Base-by-base conservation (phyloP, 2,329 filamentous ascomycete genomes). In the Aquanectria penicillioides region DNA sequence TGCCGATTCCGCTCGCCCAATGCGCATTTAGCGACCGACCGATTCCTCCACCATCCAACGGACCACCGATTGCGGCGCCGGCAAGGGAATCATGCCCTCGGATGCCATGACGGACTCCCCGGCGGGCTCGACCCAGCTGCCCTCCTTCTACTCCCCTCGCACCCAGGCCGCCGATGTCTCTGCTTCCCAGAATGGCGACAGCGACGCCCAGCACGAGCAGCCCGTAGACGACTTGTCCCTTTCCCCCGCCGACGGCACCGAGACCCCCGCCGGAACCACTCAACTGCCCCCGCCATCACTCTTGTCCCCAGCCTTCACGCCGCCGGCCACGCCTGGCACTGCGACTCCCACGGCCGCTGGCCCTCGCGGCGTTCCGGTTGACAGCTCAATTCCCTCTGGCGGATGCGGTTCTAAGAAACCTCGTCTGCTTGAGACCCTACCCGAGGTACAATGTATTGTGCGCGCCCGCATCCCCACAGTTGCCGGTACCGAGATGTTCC, bases 401-500 rank as follows among this genome's bases (percentile, higher is more conserved):
- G 86, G 86, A 44, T 89, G 86, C 65, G 86, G 86, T 23, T 78
- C 80, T 48, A 89, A 88, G 73, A 82, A 85, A 26, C 92, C 93
- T 1, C 88, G 86, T 58, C 82, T 97, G 18, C 85, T 97, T 6
- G 83, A 90, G 65, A 86, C 82, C 12, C 81, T 98, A 2, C 95
- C 94, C 7, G 79, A 91, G 20, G 94, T 99, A n/a, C 89, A 92
- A 74, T 99, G 95, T 79, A 88, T 96, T 64, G 95, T 98, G 44
- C 90, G 95, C 66, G 95, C 95, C 15, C 89, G 95, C 52, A 99
- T 99, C 69, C 95, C 95, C 1, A 98, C 94, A 1, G 94, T 93
- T 2, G 88, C 86, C 0, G 94, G 94, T 4, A 91, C 93, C 10
- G 94, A 99, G 76, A 98, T 99, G 93, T 99, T 96, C 77, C 78